These are phyloP conservation scores for Phytopythium delawarense DNA, from an alignment of 352 stramenopile genomes.

Conservation along the genomic window DNA sequence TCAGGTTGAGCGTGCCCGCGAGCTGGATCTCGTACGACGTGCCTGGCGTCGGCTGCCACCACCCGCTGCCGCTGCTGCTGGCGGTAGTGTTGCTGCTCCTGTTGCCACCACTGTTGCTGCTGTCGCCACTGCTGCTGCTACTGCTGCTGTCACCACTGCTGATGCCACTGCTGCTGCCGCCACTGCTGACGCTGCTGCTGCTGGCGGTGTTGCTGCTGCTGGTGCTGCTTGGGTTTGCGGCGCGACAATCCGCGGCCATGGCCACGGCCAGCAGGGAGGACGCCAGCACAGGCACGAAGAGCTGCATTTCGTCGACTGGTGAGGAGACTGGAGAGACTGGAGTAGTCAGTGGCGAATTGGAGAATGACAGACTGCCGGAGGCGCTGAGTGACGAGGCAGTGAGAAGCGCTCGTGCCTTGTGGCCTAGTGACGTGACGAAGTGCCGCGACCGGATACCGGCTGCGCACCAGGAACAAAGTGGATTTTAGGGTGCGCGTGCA, in stretches of 20 bases:
- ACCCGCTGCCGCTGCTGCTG: slow-evolving; percentile 1
- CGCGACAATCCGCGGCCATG: neutral
- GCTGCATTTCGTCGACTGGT: slow-evolving; percentile 5
- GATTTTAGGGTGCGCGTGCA: neutral
- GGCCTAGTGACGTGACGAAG: neutral
- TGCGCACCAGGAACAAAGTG: neutral
- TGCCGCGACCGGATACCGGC: neutral
- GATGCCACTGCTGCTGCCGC: neutral
- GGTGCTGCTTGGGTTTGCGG: neutral
- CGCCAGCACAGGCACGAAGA: neutral
- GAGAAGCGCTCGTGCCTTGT: too few relatives aligned
- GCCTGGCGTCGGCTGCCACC: slow-evolving; percentile 35
- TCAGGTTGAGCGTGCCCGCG: slow-evolving; percentile 22
- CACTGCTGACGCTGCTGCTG: neutral
- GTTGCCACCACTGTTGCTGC: neutral
- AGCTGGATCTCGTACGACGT: slow-evolving; percentile 41
- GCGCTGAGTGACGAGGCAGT: too few relatives aligned
- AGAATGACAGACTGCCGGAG: slow-evolving; percentile 1
- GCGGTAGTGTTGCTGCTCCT: neutral
- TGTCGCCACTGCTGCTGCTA: neutral
- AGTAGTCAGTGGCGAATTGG: slow-evolving; percentile 3
- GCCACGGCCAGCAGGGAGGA: neutral
- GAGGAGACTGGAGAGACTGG: neutral
- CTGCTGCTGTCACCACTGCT: neutral
- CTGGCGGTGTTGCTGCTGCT: neutral